Evolutionary conservation across 1,284 basidiomycete genomes (phyloP), one percentile per base, ranked within the genome.

Genomic region (Marasmius tenuissimus): DNA sequence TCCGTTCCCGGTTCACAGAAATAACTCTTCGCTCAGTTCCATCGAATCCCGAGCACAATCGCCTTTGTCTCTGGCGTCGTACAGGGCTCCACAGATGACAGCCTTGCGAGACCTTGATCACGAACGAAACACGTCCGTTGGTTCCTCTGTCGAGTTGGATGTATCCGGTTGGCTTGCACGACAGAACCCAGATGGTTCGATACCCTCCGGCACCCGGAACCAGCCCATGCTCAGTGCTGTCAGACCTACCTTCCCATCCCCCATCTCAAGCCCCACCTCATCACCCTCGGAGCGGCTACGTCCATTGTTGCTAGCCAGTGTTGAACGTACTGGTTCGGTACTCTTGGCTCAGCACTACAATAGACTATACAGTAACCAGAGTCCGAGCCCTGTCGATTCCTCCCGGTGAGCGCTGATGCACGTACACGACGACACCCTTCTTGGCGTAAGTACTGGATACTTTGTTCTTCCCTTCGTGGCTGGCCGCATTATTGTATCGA

Each of bases 171-270:
- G 66, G 66, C 49, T 64, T 39, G 51, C 66, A 38, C 57, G 57
- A n/a, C 66, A 67, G 50, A 57, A 60, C 18, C 33, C 63, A 38
- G 63, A 66, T 39, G 66, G 66, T 20, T 60, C 59, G 6, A 65
- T 67, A 56, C 66, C 66, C 38, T 40, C 47, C 22, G 64, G 55
- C 14, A 33, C 54, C 4, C 59, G 55, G 20, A 64, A 64, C 33
- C 57, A 60, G 39, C 64, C 62, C 12, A 49, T 62, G 55, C 42
- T 65, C 22, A 67, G 66, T 61, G 66, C 66, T 8, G 66, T 67
- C 8, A 55, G 40, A 47, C 65, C 66, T 12, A 53, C 49, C n/a
- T 66, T 64, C 47, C 64, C 66, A 40, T 20, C 55, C 12, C 48
- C 59, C 16, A 33, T 51, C 47, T 33, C 57, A 20, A 35, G 61